Evolutionary conservation across 2,329 filamentous ascomycete species (phyloP), one percentile per base, ranked within the genome.

Genomic region (Cladosporium oxysporum): DNA sequence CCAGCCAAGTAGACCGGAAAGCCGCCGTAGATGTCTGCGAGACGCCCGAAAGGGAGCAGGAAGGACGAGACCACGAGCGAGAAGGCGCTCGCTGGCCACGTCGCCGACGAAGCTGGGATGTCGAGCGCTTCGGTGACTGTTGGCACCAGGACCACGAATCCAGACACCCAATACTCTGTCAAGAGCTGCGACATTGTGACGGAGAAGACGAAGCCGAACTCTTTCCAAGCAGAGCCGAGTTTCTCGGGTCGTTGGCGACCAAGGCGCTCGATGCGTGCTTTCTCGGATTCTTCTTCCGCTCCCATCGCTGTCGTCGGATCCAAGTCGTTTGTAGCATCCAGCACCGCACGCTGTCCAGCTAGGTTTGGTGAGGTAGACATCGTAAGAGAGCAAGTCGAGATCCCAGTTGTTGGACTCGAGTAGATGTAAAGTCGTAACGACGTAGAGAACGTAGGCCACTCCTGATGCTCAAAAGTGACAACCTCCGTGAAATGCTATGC

Each of bases 151-250:
- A 88, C 80, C 66, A 83, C 87, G 72, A 93, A 95, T 35, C 92
- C 92, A 57, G 88, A 90, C 60, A 94, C 85, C 74, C 90, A 90
- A 77, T 89, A 93, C 79, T 93, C 91, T 82, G 71, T 72, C 28
- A 76, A 64, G 3, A 71, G 35, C 57, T 75, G 74, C 5, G 74
- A 74, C 68, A 75, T 75, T 44, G 71, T 69, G 14, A 77, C 69
- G 0, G 86, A 85, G 70, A 86, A 84, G 72, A 87, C 84, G 72
- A 91, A 91, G 26, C 83, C 83, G 5, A 87, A 67, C 72, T 91
- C 89, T n/a, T 83, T 76, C 77, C 82, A 82, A 58, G 79, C 73
- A 2, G 81, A 82, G 11, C 76, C 74, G 73, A 91, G 89, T 47
- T 79, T 78, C 5, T 81, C 78, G 1, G 89, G 89, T 4, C 89